These are phyloP conservation scores for Penicillium sp. DNA, from an alignment of 2,329 filamentous ascomycete genomes.

Conservation along the genomic window DNA sequence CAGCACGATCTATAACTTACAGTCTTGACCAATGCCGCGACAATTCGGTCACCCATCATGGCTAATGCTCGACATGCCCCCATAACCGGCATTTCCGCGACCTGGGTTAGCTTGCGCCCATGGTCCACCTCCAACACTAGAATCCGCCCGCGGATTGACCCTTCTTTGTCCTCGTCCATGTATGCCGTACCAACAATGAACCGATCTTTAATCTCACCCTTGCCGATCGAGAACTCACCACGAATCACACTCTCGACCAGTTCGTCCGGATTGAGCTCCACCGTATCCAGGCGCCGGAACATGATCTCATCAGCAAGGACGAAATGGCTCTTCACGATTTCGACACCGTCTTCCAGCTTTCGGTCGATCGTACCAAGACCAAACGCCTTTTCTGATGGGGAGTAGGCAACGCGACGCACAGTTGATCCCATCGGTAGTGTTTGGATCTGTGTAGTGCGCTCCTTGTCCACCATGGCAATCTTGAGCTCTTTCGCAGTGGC, in stretches of 20 bases:
- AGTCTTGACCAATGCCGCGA: constrained; percentile 86
- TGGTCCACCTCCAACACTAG: constrained; percentile 73
- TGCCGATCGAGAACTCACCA: constrained; percentile 62
- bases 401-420: constrained; percentile 82
- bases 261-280: constrained; percentile 63
- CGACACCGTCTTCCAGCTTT: constrained; percentile 64
- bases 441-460: constrained; percentile 83
- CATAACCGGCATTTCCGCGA: constrained; percentile 65
- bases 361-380: constrained; percentile 81
- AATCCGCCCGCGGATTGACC: constrained; percentile 67
- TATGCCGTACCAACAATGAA: constrained; percentile 91
- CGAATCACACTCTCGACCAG: constrained; percentile 80
- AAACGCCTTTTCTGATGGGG: constrained; percentile 71
- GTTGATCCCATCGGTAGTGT: constrained; percentile 74
- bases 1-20: constrained; percentile 43
- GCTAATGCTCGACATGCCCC: constrained; percentile 77
- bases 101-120: constrained; percentile 66
- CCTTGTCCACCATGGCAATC: constrained; percentile 74
- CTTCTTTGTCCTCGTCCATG: constrained; percentile 56
- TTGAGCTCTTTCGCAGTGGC: constrained; percentile 72
- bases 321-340: constrained; percentile 74
- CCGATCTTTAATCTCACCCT: constrained; percentile 59
- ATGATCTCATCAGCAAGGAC: constrained; percentile 85
- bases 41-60: constrained; percentile 69
- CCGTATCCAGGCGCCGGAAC: constrained; percentile 72